Evolutionary conservation across 1,284 basidiomycete genomes (phyloP).

Genomic region (Anthracocystis setariae): DNA sequence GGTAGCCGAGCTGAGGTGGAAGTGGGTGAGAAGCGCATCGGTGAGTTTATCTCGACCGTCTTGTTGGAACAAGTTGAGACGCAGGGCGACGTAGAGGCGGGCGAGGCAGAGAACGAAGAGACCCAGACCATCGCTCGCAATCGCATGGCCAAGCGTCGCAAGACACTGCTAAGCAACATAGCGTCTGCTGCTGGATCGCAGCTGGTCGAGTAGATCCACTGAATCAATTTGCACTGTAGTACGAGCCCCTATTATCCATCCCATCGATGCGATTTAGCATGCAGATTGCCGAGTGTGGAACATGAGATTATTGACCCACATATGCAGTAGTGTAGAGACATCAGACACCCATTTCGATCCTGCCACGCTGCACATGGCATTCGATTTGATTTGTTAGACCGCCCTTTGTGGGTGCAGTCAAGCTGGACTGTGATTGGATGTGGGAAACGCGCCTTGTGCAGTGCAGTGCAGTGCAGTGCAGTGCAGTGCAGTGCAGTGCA

Average conservation of each 20-base stretch:
- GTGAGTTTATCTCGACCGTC: constrained; percentile 56
- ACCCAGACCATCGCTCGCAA: constrained; percentile 27
- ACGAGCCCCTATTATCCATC: no score
- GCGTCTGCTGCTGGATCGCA: constrained; percentile 45
- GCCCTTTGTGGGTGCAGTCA: neutral
- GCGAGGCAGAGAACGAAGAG: constrained; percentile 33
- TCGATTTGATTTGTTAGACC: constrained; percentile 17
- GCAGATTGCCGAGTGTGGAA: no score
- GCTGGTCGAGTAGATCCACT: constrained; percentile 19
- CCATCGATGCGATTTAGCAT: no score
- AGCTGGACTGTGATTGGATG: constrained; percentile 24
- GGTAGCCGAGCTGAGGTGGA: constrained; percentile 65
- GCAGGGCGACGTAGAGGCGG: constrained; percentile 17
- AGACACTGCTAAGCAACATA: constrained; percentile 40
- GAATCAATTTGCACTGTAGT: neutral
- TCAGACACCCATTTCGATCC: no score
- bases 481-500: no score
- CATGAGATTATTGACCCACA: no score
- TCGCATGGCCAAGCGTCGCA: constrained; percentile 22
- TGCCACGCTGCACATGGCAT: no score
- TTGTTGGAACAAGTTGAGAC: constrained; percentile 37
- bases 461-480: no score
- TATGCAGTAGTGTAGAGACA: no score
- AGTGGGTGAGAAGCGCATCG: constrained; percentile 62
- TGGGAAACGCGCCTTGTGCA: constrained; percentile 9